Base-by-base conservation (phyloP, 1,139 yeast genomes). In the Maudiozyma humilis region DNA sequence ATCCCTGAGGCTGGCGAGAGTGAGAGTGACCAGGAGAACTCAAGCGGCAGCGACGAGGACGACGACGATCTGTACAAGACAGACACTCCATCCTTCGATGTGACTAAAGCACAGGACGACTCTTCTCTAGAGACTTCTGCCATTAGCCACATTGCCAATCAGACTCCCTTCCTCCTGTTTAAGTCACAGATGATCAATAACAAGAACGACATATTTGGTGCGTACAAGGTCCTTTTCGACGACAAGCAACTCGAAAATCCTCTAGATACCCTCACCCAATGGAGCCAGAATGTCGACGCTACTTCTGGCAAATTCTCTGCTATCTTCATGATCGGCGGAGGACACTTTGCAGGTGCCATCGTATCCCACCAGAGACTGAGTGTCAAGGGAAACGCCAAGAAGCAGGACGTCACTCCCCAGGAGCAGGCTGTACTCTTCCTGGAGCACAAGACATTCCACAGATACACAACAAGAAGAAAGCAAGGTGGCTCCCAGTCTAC, bases 401-500 rank as follows among this genome's bases (percentile, higher is more conserved):
- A 72, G 59, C 55, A 68, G 47, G 70, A 73, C 4, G 70, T 71
- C 29, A 63, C 68, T 6, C 51, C 72, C 3, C 69, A 73, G 41
- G 78, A 76, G 44, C 87, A 82, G 56, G 69, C 76, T 1, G 87
- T 83, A 1, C 74, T 79, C 31, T 64, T 89, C 3, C 48, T 87
- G 4, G 82, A 72, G 13, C 86, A 88, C 48, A 91, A 89, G 57
- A 84, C 96, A 0, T 88, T 87, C 63, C 98, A 91, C 63, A 72
- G 97, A 53, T 91, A 91, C 60, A 91, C 99, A 2, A 88, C 96
- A 1, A 81, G 99, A 68, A 76, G 96, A 52, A 93, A 91, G 58
- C 99, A 91, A 64, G 99, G 99, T 67, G 98, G 98, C 0, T 76
- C 97, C 0, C 99, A 91, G 63, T 78, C 91, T 50, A 89, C 96